phyloP scores from a whole-genome alignment of 805 yeast genomes.

The Brettanomyces naardenensis region DNA sequence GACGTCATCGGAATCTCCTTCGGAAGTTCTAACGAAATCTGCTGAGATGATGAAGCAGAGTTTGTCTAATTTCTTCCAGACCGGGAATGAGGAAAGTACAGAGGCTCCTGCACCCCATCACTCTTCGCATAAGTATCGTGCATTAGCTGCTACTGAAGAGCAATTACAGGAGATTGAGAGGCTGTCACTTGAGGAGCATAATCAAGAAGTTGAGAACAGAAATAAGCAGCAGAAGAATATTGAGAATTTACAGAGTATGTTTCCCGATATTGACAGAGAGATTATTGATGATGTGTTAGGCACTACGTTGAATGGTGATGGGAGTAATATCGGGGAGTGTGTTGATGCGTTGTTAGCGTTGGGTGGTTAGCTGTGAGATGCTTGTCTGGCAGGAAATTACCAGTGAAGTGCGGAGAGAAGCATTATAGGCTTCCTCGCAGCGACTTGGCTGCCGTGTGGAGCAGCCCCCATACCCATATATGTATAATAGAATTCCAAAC shows the following conservation, averaged over 20 bases:
- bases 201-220: conserved; percentile 26
- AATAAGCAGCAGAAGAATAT: conserved; percentile 40
- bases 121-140: background rate
- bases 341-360: conserved; percentile 51
- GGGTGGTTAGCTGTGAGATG: conserved; percentile 4
- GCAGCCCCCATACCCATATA: too few species aligned
- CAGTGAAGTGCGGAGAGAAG: too few species aligned
- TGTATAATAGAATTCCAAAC: too few species aligned
- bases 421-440: too few species aligned
- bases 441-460: too few species aligned
- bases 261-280: conserved; percentile 64
- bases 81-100: conserved; percentile 2
- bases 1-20: conserved; percentile 23
- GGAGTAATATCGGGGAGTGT: conserved; percentile 59
- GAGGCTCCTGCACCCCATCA: background rate
- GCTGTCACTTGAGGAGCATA: conserved; percentile 25
- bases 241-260: conserved; percentile 53
- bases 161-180: conserved; percentile 20
- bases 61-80: conserved; percentile 19
- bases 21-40: conserved; percentile 27
- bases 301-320: conserved; percentile 34
- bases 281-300: conserved; percentile 62
- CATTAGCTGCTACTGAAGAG: conserved; percentile 8
- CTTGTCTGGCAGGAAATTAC: too few species aligned
- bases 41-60: conserved; percentile 31